Evolutionary conservation across 225 moss, liverwort and hornwort genomes (phyloP), one percentile per base, ranked within the genome.

Genomic region (Thuidium tamariscinum): DNA sequence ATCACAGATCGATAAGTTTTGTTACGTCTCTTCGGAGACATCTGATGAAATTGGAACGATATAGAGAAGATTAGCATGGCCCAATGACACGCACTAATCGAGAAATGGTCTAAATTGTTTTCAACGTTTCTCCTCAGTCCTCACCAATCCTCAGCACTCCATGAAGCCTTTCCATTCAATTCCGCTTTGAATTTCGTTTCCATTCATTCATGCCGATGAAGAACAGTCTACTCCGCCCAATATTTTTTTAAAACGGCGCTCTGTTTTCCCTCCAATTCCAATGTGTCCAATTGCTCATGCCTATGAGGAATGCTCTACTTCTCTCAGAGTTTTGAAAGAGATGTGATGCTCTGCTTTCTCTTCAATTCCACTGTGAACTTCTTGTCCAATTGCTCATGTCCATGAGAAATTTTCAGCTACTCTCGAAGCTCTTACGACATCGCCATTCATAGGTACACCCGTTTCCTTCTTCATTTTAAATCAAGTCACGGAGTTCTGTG

Each of bases 51-150:
- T 39, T 39, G 68, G 39, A 68, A 67, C 37, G 37, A 23, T 67
- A 93, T 92, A 92, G 91, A 97, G 95, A 95, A 95, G 95, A 94
- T 93, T 95, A 94, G 95, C 95, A 95, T 94, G 93, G 95, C 91
- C 94, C 95, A 37, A 67, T 67, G 67, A 67, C 68, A 68, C 39
- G 22, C 93, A 94, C 92, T 91, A 94, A 92, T 92, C 91, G 91
- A 95, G 94, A 95, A 95, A 93, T 93, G 93, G 95, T 97, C 91
- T 93, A 92, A 92, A 86, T 92, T 94, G 91, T 93, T 55, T 44
- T 5, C n/a, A n/a, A 3, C 7, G 3, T 22, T 11, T 36, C 37
- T 14, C 13, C 8, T 41, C 12, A n/a, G n/a, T n/a, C n/a, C n/a
- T n/a, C 1, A 16, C 68, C 22, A 13, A 25, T 39, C 39, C 68